A percentile compares a stretch with the other conserved stretches of the same genome.
Evolutionary conservation across 73 alveolate species (phyloP).

Genomic region (Paramecium pentaurelia): DNA sequence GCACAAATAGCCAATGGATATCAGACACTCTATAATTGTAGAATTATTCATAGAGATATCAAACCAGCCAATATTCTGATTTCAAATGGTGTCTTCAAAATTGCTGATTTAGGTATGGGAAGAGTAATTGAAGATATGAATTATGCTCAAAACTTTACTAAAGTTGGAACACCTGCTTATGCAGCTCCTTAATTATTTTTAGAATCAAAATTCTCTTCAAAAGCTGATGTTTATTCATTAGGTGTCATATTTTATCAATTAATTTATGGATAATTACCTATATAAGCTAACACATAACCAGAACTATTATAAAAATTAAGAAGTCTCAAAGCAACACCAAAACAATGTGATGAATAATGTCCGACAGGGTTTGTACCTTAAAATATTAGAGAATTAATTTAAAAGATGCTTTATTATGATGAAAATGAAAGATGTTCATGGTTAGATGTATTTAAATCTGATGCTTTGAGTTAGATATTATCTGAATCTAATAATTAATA

Average conservation of each 20-base stretch:
- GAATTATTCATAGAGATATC: slow-evolving; percentile 63
- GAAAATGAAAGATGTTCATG: neutral
- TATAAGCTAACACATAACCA: slow-evolving; percentile 59
- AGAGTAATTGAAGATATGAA: slow-evolving; percentile 56
- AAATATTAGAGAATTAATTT: neutral
- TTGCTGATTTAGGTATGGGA: slow-evolving; percentile 66
- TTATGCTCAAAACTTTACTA: slow-evolving; percentile 58
- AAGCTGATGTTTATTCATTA: slow-evolving; percentile 84
- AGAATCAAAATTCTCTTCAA: slow-evolving; percentile 70
- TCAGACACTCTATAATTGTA: neutral
- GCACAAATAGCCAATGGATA: slow-evolving; percentile 41
- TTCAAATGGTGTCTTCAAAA: slow-evolving; percentile 44
- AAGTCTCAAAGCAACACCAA: neutral
- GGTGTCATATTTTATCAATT: slow-evolving; percentile 84
- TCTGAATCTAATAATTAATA: neutral
- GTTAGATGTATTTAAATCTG: neutral
- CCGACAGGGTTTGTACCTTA: neutral
- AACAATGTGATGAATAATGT: neutral
- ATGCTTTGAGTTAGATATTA: neutral
- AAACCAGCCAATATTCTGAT: slow-evolving; percentile 67
- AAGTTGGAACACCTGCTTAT: slow-evolving; percentile 88
- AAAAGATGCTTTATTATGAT: neutral
- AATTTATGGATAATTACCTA: slow-evolving; percentile 75
- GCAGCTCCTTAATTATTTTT: slow-evolving; percentile 86
- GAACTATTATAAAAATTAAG: slow-evolving; percentile 27